Conservation (phyloP, 345 rosid species). For the Moricandia moricandioides region DNA sequence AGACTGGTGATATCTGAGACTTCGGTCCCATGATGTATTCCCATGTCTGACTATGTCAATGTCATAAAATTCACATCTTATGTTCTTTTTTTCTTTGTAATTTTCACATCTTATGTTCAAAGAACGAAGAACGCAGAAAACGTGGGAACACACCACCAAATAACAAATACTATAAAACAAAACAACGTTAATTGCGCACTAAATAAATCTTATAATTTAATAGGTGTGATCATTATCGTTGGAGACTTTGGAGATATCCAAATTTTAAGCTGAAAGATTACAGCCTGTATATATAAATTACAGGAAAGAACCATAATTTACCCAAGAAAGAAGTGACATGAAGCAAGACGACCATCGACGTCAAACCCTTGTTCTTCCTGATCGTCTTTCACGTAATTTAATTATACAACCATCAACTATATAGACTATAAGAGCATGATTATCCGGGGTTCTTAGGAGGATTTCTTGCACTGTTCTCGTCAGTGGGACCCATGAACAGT, state of each 20-base stretch:
- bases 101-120: too few relatives aligned
- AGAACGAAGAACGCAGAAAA: background rate
- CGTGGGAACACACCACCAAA: background rate
- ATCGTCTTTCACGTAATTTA: background rate
- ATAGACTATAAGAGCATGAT: background rate
- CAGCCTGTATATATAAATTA: too few relatives aligned
- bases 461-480: too few relatives aligned
- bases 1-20: background rate
- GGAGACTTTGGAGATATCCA: background rate
- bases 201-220: background rate
- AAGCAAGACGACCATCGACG: background rate
- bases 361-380: background rate
- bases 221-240: background rate
- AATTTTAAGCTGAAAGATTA: background rate
- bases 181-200: background rate
- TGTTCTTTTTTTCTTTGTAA: too few relatives aligned
- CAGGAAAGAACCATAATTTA: background rate
- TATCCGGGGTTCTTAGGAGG: too few relatives aligned
- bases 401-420: background rate
- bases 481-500: too few relatives aligned
- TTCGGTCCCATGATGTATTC: background rate
- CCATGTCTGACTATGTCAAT: background rate
- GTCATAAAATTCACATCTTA: background rate
- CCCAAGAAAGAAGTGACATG: background rate
- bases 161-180: background rate